Conservation (phyloP, 129 eudicot species). For the Kitagawia praeruptora region DNA sequence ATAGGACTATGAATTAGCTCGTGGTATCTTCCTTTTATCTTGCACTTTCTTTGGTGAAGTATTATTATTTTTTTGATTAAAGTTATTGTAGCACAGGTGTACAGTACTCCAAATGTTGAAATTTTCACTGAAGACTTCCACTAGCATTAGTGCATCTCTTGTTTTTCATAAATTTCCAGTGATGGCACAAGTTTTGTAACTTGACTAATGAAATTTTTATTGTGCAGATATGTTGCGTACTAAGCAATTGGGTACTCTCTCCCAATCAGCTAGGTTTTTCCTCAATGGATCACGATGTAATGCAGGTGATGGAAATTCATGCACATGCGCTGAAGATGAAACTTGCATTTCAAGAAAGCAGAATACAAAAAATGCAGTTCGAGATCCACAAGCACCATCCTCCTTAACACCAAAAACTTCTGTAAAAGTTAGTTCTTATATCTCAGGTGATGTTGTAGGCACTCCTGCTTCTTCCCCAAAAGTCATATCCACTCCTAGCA, state of each 20-base stretch:
- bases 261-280: conserved; percentile 81
- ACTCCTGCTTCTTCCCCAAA: conserved; percentile 29
- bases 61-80: too few species aligned
- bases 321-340: conserved; percentile 88
- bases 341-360: conserved; percentile 65
- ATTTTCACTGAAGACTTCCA: too few species aligned
- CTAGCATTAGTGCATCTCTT: neutral
- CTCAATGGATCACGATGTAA: conserved; percentile 77
- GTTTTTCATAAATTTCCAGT: neutral
- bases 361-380: conserved; percentile 28
- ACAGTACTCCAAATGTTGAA: too few species aligned
- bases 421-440: conserved; percentile 16
- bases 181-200: neutral
- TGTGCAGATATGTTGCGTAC: conserved; percentile 81
- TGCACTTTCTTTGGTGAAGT: too few species aligned
- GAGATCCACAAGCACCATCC: conserved; percentile 39
- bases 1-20: neutral
- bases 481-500: conserved; percentile 24
- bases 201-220: conserved; percentile 3
- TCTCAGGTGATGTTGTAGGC: conserved; percentile 27
- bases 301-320: conserved; percentile 82
- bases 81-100: too few species aligned
- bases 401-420: conserved; percentile 36
- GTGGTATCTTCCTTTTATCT: too few species aligned
- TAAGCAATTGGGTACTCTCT: conserved; percentile 79